phyloP scores from a whole-genome alignment of 805 yeast species.

The Candida nitratophila region DNA sequence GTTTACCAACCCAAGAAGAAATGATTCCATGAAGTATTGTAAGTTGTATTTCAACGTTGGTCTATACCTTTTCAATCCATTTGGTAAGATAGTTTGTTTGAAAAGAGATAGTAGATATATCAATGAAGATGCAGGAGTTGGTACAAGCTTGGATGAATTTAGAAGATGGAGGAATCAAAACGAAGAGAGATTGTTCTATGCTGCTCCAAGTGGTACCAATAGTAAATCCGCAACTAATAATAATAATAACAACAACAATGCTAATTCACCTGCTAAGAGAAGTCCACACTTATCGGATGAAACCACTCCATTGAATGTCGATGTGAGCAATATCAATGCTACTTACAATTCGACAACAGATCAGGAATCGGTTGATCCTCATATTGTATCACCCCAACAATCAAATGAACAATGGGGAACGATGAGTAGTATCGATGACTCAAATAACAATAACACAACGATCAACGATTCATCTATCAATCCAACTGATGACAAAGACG shows the following conservation, averaged over 20 bases:
- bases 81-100: constrained; percentile 82
- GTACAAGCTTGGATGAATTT: constrained; percentile 77
- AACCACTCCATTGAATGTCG: constrained; percentile 11
- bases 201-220: constrained; percentile 38
- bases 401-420: neutral
- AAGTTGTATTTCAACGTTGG: constrained; percentile 55
- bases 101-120: constrained; percentile 73
- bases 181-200: constrained; percentile 74
- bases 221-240: neutral
- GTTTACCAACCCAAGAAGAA: constrained; percentile 34
- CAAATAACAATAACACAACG: neutral
- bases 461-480: neutral
- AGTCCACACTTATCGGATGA: constrained; percentile 2
- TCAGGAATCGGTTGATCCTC: neutral
- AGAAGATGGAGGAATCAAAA: constrained; percentile 81
- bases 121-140: constrained; percentile 83
- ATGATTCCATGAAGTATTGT: constrained; percentile 55
- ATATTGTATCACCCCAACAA: too few species aligned
- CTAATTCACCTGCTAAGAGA: neutral
- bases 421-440: too few species aligned
- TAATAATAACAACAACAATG: neutral
- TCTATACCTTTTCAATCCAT: constrained; percentile 71
- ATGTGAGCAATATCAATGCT: neutral
- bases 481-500: neutral
- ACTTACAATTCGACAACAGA: neutral